Evolutionary conservation across 148 eudicot species (phyloP).

Genomic region (Polygonum maritimum): DNA sequence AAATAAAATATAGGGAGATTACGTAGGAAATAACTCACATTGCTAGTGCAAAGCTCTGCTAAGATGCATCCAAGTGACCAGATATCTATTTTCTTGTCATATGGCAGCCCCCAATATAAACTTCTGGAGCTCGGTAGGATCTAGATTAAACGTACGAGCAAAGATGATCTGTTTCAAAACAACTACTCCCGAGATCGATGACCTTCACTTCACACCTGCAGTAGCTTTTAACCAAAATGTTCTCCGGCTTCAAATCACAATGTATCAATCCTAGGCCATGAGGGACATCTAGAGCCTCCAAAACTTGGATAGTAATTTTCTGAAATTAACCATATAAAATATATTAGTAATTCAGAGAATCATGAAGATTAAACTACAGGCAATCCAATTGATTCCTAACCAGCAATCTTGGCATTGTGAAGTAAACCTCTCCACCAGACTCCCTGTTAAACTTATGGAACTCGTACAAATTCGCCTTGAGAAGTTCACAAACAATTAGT

Average conservation of each 20-base stretch:
- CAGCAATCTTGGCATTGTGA: slow-evolving; percentile 99
- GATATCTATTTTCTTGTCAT: slow-evolving; percentile 85
- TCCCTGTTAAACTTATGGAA: slow-evolving; percentile 93
- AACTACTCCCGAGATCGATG: no score
- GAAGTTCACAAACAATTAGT: slow-evolving; percentile 92
- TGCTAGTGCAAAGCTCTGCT: slow-evolving; percentile 97
- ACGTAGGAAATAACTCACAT: slow-evolving; percentile 39
- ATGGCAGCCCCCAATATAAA: slow-evolving; percentile 73
- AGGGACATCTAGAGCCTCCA: slow-evolving; percentile 85
- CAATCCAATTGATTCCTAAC: slow-evolving; percentile 17
- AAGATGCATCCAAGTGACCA: slow-evolving; percentile 99
- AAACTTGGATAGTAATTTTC: slow-evolving; percentile 82
- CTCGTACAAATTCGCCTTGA: slow-evolving; percentile 89
- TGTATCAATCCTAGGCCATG: slow-evolving; percentile 90
- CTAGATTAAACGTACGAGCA: slow-evolving; percentile 95
- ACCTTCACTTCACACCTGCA: no score
- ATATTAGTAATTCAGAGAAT: not conserved
- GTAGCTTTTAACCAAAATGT: no score
- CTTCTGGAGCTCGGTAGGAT: slow-evolving; percentile 99
- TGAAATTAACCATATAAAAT: slow-evolving; percentile 25
- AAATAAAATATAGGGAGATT: no score
- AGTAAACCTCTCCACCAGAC: slow-evolving; percentile 97
- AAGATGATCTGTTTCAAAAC: slow-evolving; percentile 91
- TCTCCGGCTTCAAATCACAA: not conserved
- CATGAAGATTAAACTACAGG: slow-evolving; percentile 12